Evolutionary conservation across 169 alveolate species (phyloP).

Genomic region (Plasmodium relictum): DNA sequence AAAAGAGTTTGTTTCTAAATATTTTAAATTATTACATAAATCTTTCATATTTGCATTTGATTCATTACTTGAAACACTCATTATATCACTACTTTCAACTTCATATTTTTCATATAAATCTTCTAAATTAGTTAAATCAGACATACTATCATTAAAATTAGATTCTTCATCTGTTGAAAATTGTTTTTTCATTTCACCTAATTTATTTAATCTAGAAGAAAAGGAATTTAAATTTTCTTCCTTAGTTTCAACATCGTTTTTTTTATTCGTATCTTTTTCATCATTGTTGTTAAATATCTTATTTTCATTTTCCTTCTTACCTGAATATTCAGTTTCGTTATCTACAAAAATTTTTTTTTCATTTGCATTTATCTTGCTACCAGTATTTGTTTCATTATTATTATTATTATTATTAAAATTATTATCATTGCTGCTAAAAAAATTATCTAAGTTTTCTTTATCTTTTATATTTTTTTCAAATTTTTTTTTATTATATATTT

Average conservation of each 20-base stretch:
- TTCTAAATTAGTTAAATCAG: constrained; percentile 8
- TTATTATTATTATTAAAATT: too few species aligned
- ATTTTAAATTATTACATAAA: constrained; percentile 18
- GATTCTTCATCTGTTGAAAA: too few species aligned
- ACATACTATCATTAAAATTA: constrained; percentile 21
- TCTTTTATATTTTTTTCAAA: background rate
- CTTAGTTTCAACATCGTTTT: too few species aligned
- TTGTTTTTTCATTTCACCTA: too few species aligned
- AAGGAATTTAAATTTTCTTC: too few species aligned
- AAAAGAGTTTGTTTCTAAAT: constrained; percentile 41
- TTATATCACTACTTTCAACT: constrained; percentile 19
- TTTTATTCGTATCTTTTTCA: too few species aligned
- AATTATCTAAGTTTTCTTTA: too few species aligned
- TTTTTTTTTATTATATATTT: constrained; percentile 18
- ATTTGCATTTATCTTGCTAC: too few species aligned
- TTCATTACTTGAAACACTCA: constrained; percentile 28
- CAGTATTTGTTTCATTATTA: too few species aligned
- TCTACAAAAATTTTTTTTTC: background rate
- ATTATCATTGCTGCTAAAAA: too few species aligned
- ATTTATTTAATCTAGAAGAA: too few species aligned
- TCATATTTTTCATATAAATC: constrained; percentile 28
- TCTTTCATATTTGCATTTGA: constrained; percentile 2
- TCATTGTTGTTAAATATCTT: too few species aligned
- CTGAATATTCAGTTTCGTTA: background rate
- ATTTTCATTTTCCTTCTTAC: background rate